Evolutionary conservation across 306 rosid species (phyloP).

Genomic region (Potentilla sterilis): DNA sequence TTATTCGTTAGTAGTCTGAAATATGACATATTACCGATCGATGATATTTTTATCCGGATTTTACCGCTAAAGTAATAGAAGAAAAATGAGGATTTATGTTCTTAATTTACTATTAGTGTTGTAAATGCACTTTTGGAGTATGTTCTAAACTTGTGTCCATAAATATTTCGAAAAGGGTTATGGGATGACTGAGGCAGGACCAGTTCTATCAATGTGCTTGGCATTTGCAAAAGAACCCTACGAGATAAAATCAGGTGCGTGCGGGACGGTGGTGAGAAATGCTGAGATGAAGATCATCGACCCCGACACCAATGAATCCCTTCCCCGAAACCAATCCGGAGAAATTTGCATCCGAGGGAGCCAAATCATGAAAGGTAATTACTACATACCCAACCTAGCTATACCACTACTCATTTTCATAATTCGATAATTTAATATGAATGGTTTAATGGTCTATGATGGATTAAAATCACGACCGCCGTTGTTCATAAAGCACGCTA

Average conservation of each 20-base stretch:
- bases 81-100: no score
- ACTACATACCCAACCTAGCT: not conserved
- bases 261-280: conserved; percentile 71
- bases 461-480: no score
- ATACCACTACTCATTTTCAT: not conserved
- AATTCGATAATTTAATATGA: no score
- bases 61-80: no score
- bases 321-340: conserved; percentile 62
- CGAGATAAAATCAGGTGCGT: conserved; percentile 62
- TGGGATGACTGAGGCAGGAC: conserved; percentile 92
- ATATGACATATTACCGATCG: no score
- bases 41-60: no score
- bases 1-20: no score
- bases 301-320: conserved; percentile 53
- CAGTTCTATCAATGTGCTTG: conserved; percentile 54
- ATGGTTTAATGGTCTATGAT: not conserved
- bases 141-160: not conserved
- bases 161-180: conserved; percentile 37
- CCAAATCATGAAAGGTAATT: conserved; percentile 75
- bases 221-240: conserved; percentile 70
- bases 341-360: conserved; percentile 76
- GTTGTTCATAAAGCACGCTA: no score
- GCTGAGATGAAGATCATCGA: conserved; percentile 72
- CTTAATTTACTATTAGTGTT: not conserved
- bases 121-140: not conserved